These are phyloP conservation scores for Apiospora sp. DNA, from an alignment of 2,329 filamentous ascomycete species.

Conservation along the genomic window DNA sequence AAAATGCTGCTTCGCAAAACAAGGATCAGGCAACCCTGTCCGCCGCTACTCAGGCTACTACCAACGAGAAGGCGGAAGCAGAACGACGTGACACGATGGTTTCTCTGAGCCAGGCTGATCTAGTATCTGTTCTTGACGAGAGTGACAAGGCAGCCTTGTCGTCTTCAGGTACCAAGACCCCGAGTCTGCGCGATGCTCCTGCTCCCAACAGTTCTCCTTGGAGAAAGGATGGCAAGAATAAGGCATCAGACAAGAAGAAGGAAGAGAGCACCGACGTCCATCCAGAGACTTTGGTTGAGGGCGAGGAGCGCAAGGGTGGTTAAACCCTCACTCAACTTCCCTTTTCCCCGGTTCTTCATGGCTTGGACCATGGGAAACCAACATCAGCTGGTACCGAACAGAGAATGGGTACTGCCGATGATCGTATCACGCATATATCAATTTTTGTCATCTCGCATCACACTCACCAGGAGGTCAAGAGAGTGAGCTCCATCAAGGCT, in stretches of 20 bases:
- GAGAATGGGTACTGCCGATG: background rate
- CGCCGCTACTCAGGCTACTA: background rate
- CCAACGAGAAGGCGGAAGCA: background rate
- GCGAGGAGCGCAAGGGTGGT: slow-evolving; percentile 27
- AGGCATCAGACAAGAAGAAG: background rate
- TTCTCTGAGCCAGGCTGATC: background rate
- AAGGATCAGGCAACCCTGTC: background rate
- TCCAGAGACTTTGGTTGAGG: slow-evolving; percentile 11
- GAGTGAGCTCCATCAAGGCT: background rate
- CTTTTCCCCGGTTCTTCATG: background rate
- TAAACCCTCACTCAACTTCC: background rate
- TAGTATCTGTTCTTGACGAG: background rate
- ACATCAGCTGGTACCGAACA: background rate
- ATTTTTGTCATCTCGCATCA: background rate
- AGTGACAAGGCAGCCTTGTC: background rate
- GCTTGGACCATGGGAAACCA: background rate
- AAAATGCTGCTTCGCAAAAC: background rate
- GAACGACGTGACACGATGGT: background rate
- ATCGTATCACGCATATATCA: too few relatives aligned
- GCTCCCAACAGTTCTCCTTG: background rate
- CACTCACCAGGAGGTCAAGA: background rate
- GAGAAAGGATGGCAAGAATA: slow-evolving; percentile 4
- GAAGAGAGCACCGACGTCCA: background rate
- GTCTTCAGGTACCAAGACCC: background rate
- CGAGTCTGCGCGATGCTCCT: background rate